Conservation (phyloP, 2,329 filamentous ascomycete genomes). For the Allantophomopsis lycopodina region DNA sequence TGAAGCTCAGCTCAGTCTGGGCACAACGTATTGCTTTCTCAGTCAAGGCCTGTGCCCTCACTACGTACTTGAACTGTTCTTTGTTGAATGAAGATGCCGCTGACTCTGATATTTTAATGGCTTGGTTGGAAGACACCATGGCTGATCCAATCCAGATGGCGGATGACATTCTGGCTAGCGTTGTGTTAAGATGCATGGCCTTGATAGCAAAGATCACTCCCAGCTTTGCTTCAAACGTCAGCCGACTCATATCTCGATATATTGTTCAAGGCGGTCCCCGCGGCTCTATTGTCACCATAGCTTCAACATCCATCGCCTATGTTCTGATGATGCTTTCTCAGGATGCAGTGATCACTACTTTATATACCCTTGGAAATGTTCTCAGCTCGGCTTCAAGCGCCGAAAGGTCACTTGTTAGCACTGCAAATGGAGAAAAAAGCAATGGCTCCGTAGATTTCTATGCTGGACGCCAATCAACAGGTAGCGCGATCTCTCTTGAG, state of each 20-base stretch:
- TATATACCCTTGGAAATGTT: conserved; percentile 94
- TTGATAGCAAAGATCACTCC: conserved; percentile 66
- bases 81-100: conserved; percentile 70
- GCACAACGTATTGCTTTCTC: conserved; percentile 79
- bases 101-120: conserved; percentile 64
- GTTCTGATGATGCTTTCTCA: conserved; percentile 74
- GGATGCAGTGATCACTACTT: conserved; percentile 84
- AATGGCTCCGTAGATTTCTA: conserved; percentile 36
- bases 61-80: conserved; percentile 75
- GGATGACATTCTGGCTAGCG: conserved; percentile 61
- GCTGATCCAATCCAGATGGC: conserved; percentile 71
- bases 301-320: conserved; percentile 73
- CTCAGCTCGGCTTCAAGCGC: conserved; percentile 51
- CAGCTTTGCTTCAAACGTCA: conserved; percentile 59
- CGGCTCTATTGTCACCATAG: conserved; percentile 55
- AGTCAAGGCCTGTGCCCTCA: conserved; percentile 70
- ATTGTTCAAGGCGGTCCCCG: conserved; percentile 73
- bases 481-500: conserved; percentile 69
- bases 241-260: conserved; percentile 68
- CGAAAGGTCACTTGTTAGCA: conserved; percentile 20
- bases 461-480: conserved; percentile 42
- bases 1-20: conserved; percentile 71
- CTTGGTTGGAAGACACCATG: conserved; percentile 76
- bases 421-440: conserved; percentile 36
- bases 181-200: conserved; percentile 70